These are phyloP conservation scores for Scheffersomyces amazonensis DNA, from an alignment of 805 yeast species.

Conservation along the genomic window DNA sequence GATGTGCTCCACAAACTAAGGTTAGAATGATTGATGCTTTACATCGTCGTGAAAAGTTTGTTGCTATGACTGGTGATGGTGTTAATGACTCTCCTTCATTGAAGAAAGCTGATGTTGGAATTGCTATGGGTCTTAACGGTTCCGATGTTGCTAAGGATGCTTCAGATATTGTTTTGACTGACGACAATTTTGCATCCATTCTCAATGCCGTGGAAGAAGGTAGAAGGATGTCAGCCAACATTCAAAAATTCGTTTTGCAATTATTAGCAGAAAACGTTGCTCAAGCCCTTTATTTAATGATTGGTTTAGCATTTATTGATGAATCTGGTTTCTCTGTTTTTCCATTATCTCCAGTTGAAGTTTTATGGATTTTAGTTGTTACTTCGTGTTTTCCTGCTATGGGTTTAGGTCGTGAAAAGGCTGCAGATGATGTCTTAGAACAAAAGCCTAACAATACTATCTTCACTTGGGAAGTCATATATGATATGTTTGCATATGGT, in stretches of 20 bases:
- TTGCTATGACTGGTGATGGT: constrained; percentile 58
- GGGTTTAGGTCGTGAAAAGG: constrained; percentile 62
- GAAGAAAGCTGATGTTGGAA: constrained; percentile 77
- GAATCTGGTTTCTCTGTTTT: constrained; percentile 32
- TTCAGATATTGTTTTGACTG: constrained; percentile 67
- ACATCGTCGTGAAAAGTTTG: constrained; percentile 34
- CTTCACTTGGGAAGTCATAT: constrained; percentile 39
- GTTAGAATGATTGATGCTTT: constrained; percentile 41
- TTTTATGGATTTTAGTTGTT: constrained; percentile 73
- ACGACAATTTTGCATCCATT: constrained; percentile 76
- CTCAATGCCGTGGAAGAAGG: constrained; percentile 79
- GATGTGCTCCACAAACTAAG: constrained; percentile 42
- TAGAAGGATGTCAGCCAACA: constrained; percentile 73
- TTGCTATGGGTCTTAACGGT: constrained; percentile 78
- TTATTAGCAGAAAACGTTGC: constrained; percentile 71
- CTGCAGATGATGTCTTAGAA: constrained; percentile 35
- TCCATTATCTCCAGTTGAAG: constrained; percentile 62
- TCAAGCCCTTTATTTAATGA: constrained; percentile 60
- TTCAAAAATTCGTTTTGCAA: constrained; percentile 75
- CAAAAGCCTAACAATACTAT: constrained; percentile 35
- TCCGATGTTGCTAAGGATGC: constrained; percentile 87
- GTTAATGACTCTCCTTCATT: constrained; percentile 79
- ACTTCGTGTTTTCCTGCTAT: constrained; percentile 83
- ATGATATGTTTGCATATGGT: constrained; percentile 41
- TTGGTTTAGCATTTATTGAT: constrained; percentile 36